A percentile compares a stretch with the other conserved stretches of the same genome.
These are phyloP conservation scores for Kuraishia hungarica DNA, from an alignment of 805 yeast species.

Conservation along the genomic window DNA sequence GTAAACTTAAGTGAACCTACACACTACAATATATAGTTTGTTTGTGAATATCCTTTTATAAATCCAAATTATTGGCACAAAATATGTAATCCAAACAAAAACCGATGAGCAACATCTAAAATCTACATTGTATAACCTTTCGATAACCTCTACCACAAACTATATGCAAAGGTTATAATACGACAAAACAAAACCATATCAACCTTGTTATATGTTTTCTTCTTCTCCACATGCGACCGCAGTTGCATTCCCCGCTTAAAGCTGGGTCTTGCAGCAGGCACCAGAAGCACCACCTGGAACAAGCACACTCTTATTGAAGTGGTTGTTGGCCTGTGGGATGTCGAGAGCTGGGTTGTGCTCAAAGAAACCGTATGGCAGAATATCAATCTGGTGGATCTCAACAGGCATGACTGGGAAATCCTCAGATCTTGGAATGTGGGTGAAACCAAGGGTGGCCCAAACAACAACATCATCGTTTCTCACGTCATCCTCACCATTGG, in stretches of 20 bases:
- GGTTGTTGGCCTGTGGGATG: slow-evolving; percentile 62
- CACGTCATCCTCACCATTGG: slow-evolving; percentile 55
- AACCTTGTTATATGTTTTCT: no score
- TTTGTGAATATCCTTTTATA: not conserved
- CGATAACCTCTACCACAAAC: not conserved
- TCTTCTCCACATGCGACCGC: no score
- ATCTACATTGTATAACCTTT: not conserved
- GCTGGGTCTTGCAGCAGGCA: slow-evolving; percentile 19
- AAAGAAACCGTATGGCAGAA: slow-evolving; percentile 69
- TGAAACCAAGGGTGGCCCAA: slow-evolving; percentile 77
- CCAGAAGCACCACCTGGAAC: slow-evolving; percentile 18
- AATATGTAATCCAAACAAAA: not conserved
- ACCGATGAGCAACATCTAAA: not conserved
- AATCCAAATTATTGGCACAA: not conserved
- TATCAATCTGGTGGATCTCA: slow-evolving; percentile 60
- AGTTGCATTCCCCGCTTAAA: not conserved
- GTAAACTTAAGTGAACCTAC: no score
- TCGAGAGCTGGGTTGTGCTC: slow-evolving; percentile 73
- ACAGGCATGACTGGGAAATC: slow-evolving; percentile 91
- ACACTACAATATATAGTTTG: not conserved
- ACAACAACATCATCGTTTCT: slow-evolving; percentile 71
- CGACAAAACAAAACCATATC: no score
- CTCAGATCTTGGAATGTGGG: slow-evolving; percentile 76
- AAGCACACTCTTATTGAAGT: slow-evolving; percentile 54
- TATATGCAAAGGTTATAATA: not conserved